Evolutionary conservation across 192 early-diverging fungal genomes (phyloP), one percentile per base, ranked within the genome.

Genomic region (Linderina pennispora): DNA sequence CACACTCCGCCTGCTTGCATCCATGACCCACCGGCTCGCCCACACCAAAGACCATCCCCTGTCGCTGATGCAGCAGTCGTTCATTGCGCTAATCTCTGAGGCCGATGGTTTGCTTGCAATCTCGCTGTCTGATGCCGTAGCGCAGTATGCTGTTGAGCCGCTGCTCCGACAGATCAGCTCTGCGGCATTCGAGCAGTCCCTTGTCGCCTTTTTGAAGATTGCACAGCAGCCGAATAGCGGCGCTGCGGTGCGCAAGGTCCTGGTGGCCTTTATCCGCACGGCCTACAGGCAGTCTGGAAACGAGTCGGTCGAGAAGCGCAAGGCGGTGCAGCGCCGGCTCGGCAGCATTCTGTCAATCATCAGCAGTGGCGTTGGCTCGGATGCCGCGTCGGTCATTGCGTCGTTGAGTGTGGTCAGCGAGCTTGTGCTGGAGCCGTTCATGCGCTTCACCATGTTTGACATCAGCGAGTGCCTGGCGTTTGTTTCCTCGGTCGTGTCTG

Each of bases 401-500:
- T 42, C 43, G n/a, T 43, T 70, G 28, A 31, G 17, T 15, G 19
- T 48, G 4, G 50, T 50, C 9, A 50, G 45, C 32, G 66, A 62
- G 32, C 34, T 63, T 14, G 50, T 53, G 13, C 47, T 50, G 4
- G 60, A 55, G 20, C 47, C 60, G 2, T 40, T 40, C 4, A 50
- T 63, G 37, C 55, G 61, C 8, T 55, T 62, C 21, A 44, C 60
- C n/a, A 55, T 58, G 47, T 50, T 49, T 40, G 60, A 71, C 25
- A 40, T 55, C 8, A 26, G 55, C 48, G 60, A 63, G 23, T 18
- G 18, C 21, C 18, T 71, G 48, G 39, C 51, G 2, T 44, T 59
- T 8, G 45, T 59, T 25, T 46, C 48, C 1, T 24, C 60, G 1
- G 20, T 40, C 1, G 24, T 40, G 5, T 40, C 44, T 16, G 15